Evolutionary conservation across 2,329 filamentous ascomycete species (phyloP).

Genomic region (Huntiella savannae): DNA sequence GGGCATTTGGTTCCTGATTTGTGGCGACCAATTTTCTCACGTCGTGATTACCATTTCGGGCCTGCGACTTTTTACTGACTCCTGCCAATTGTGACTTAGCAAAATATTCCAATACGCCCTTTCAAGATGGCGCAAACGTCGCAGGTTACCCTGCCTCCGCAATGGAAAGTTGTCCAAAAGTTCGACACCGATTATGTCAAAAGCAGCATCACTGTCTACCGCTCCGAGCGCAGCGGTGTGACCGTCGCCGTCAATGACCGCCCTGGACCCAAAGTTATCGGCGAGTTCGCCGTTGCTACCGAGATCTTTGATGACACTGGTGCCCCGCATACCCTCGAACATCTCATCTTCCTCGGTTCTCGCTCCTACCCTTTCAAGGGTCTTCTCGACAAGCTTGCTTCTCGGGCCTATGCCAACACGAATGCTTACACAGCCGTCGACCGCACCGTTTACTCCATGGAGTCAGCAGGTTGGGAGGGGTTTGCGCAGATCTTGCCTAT

Average conservation of each 20-base stretch:
- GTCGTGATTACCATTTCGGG: too few species aligned
- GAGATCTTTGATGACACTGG: conserved; percentile 97
- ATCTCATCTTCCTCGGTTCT: conserved; percentile 76
- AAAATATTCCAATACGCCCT: too few species aligned
- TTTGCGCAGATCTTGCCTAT: conserved; percentile 88
- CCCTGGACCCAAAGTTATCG: conserved; percentile 83
- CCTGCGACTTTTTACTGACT: too few species aligned
- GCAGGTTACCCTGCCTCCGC: conserved; percentile 9
- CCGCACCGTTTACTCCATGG: conserved; percentile 87
- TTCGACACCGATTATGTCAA: conserved; percentile 85
- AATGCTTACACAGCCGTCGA: conserved; percentile 97
- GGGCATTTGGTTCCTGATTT: too few species aligned
- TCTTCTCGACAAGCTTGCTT: conserved; percentile 82
- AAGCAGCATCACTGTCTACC: conserved; percentile 81
- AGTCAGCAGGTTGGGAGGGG: conserved; percentile 91
- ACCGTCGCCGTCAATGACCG: conserved; percentile 81
- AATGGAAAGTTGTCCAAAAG: conserved; percentile 39
- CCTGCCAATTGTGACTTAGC: too few species aligned
- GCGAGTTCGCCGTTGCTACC: conserved; percentile 87
- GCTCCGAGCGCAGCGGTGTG: conserved; percentile 86
- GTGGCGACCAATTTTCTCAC: too few species aligned
- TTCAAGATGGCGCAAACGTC: conserved; percentile 5
- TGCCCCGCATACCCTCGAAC: conserved; percentile 71
- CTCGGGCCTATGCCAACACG: conserved; percentile 77
- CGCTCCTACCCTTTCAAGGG: conserved; percentile 90